Evolutionary conservation across 1,284 basidiomycete species (phyloP).

Genomic region (Xanthoconium separans): DNA sequence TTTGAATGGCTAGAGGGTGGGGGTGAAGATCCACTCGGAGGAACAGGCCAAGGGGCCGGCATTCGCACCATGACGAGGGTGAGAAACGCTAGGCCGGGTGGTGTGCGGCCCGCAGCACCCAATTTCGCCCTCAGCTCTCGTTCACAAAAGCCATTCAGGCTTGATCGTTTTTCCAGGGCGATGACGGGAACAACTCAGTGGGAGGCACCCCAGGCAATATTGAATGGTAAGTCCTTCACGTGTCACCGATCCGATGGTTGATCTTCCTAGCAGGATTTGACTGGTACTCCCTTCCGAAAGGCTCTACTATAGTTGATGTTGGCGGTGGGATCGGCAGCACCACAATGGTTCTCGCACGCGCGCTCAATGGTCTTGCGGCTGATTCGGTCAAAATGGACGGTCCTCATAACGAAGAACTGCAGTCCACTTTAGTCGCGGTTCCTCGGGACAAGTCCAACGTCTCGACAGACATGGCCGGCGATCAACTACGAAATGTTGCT

Average conservation of each 20-base stretch:
- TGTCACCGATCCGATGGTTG: slow-evolving; percentile 4
- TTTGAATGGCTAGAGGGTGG: slow-evolving; percentile 60
- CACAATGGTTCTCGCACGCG: slow-evolving; percentile 61
- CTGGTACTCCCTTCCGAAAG: slow-evolving; percentile 55
- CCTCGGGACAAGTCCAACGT: neutral
- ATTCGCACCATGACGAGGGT: neutral
- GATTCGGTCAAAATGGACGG: slow-evolving; percentile 2
- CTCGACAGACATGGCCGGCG: slow-evolving; percentile 1
- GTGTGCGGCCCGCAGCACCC: neutral
- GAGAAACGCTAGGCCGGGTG: neutral
- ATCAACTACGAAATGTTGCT: neutral
- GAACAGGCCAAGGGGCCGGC: slow-evolving; percentile 21
- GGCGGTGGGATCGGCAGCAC: slow-evolving; percentile 77
- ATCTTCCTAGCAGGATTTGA: slow-evolving; percentile 50
- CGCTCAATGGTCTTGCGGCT: slow-evolving; percentile 35
- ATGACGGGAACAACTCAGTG: slow-evolving; percentile 67
- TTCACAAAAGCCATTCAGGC: slow-evolving; percentile 40
- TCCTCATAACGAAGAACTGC: neutral
- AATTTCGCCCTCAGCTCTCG: neutral
- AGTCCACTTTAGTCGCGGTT: neutral
- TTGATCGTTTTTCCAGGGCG: slow-evolving; percentile 66
- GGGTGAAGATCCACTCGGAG: slow-evolving; percentile 26
- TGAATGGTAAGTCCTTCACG: slow-evolving; percentile 43
- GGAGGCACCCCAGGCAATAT: slow-evolving; percentile 59
- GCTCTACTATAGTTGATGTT: slow-evolving; percentile 66